phyloP scores from a whole-genome alignment of 257 asterid species.

The Paraleonurus japonicus region DNA sequence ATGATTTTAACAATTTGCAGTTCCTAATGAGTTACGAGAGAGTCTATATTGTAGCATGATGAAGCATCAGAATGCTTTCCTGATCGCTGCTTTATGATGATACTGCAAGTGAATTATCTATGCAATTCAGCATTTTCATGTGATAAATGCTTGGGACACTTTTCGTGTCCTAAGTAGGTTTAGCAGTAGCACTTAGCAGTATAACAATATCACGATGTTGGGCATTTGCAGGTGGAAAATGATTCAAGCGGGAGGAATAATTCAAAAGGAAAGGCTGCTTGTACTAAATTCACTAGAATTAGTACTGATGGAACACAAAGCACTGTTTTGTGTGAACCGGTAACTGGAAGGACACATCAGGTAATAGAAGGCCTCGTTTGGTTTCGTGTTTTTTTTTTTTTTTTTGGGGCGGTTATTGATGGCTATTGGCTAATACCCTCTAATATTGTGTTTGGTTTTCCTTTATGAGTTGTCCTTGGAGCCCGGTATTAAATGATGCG shows the following conservation, averaged over 20 bases:
- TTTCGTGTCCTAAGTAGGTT: slow-evolving; percentile 1
- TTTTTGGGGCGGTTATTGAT: no score
- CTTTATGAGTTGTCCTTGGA: no score
- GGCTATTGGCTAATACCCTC: no score
- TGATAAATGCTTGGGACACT: not conserved
- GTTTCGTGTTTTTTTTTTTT: no score
- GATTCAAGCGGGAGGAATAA: slow-evolving; percentile 30
- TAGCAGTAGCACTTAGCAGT: slow-evolving; percentile 17
- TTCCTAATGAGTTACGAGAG: not conserved
- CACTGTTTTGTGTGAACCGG: slow-evolving; percentile 77
- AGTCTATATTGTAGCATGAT: not conserved
- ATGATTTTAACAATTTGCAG: not conserved
- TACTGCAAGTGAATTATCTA: slow-evolving; percentile 11
- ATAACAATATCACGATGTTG: slow-evolving; percentile 9
- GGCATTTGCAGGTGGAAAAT: slow-evolving; percentile 49
- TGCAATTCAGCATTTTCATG: slow-evolving; percentile 4
- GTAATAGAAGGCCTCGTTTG: slow-evolving; percentile 29
- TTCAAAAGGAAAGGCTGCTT: slow-evolving; percentile 74
- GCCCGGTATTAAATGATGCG: no score
- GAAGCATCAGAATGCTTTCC: not conserved
- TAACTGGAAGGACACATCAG: slow-evolving; percentile 98
- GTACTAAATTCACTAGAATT: slow-evolving; percentile 88
- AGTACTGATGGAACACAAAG: slow-evolving; percentile 81
- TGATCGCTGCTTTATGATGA: not conserved
- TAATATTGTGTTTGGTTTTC: not conserved